These are phyloP conservation scores for Alternaria hordeiaustralica DNA, from an alignment of 2,329 filamentous ascomycete genomes.

Conservation along the genomic window DNA sequence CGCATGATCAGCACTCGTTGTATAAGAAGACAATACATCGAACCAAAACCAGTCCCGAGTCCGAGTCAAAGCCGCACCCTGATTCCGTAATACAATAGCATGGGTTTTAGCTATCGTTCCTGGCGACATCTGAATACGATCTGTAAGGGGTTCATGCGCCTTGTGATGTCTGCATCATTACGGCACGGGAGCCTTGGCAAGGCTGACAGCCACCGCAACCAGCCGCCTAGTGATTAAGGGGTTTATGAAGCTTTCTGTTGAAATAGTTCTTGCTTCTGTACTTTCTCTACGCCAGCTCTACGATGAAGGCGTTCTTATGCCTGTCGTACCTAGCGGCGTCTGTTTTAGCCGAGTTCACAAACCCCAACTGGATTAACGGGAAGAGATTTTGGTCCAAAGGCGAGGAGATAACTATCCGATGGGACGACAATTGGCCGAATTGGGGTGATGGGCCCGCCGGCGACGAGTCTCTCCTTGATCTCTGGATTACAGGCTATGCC, in stretches of 20 bases:
- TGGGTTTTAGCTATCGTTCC: no score
- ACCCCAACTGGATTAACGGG: not conserved
- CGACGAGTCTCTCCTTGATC: not conserved
- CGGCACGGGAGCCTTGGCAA: not conserved
- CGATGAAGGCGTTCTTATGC: not conserved
- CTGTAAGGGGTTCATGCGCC: not conserved
- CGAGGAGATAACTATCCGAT: not conserved
- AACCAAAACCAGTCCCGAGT: no score
- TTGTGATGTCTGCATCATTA: not conserved
- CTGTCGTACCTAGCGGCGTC: not conserved
- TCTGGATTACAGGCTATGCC: not conserved
- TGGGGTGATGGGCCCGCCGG: not conserved
- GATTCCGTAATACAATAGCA: no score
- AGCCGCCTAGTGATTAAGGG: not conserved
- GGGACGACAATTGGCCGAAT: not conserved
- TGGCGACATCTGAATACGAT: not conserved
- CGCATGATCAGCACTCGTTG: not conserved
- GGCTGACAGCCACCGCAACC: not conserved
- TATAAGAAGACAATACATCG: no score
- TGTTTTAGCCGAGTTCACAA: not conserved
- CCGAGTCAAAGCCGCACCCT: no score
- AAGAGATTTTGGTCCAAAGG: not conserved
- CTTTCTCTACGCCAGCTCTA: not conserved
- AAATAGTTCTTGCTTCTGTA: not conserved
- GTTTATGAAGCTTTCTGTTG: not conserved